Evolutionary conservation across 805 yeast genomes (phyloP).

Genomic region (Lachancea cidri): DNA sequence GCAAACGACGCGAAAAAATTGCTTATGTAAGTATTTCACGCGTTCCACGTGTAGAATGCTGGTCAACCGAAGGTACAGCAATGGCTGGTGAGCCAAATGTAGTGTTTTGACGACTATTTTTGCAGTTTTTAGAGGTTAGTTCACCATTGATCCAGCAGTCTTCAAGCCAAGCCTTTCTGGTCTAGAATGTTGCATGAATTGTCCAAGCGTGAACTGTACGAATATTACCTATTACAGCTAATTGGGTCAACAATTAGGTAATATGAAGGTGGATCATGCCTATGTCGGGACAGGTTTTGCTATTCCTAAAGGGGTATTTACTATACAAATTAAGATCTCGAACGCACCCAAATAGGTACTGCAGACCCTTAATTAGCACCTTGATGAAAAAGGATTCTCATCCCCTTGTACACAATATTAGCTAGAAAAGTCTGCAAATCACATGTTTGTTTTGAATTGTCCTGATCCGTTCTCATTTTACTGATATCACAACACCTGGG

Average conservation of each 20-base stretch:
- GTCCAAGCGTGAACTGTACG: not conserved
- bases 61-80: not conserved
- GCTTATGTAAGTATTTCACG: not conserved
- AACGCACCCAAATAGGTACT: not conserved
- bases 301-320: not conserved
- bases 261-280: not conserved
- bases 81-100: not conserved
- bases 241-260: not conserved
- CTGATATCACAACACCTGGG: conserved; percentile 34
- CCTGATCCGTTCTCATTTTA: too few relatives aligned
- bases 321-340: not conserved
- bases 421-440: too few relatives aligned
- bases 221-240: not conserved
- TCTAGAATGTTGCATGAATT: not conserved
- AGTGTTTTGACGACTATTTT: not conserved
- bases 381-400: too few relatives aligned
- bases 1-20: not conserved
- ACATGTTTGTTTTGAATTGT: too few relatives aligned
- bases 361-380: too few relatives aligned
- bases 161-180: not conserved
- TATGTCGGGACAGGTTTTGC: not conserved
- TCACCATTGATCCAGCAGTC: not conserved
- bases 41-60: not conserved
- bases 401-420: too few relatives aligned
- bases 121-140: too few relatives aligned